phyloP scores from a whole-genome alignment of 176 grass and related monocot genomes.

The Bothriochloa decipiens region DNA sequence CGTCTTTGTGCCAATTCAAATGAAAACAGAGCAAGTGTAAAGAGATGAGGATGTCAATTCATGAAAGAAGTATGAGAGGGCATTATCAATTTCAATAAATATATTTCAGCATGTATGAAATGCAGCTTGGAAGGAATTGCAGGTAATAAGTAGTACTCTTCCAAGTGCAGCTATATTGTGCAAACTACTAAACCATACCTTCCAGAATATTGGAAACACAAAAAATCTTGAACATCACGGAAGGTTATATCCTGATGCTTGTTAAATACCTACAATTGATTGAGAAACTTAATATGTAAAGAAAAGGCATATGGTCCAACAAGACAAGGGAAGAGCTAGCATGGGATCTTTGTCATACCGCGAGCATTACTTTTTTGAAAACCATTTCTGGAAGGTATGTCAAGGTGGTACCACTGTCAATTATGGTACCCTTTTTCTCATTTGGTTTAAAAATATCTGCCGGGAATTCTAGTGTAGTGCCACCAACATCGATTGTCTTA shows the following conservation, averaged over 20 bases:
- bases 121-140: conserved; percentile 3
- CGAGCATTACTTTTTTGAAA: conserved; percentile 74
- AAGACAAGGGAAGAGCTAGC: conserved; percentile 24
- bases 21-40: conserved; percentile 24
- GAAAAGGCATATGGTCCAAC: conserved; percentile 15
- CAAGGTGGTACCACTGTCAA: conserved; percentile 97
- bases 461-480: conserved; percentile 70
- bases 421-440: conserved; percentile 79
- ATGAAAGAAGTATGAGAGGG: not conserved
- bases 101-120: not conserved
- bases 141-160: conserved; percentile 13
- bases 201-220: conserved; percentile 76
- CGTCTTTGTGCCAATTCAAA: conserved; percentile 24
- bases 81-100: not conserved
- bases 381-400: conserved; percentile 90
- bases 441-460: conserved; percentile 74
- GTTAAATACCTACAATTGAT: conserved; percentile 67
- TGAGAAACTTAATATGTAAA: conserved; percentile 38
- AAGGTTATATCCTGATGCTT: conserved; percentile 78
- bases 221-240: conserved; percentile 75
- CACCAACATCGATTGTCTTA: conserved; percentile 78
- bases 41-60: not conserved
- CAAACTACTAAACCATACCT: conserved; percentile 66
- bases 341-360: conserved; percentile 50
- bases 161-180: conserved; percentile 21